Evolutionary conservation across 371 early-diverging fungal species (phyloP).

Genomic region (Mucor circinelloides): DNA sequence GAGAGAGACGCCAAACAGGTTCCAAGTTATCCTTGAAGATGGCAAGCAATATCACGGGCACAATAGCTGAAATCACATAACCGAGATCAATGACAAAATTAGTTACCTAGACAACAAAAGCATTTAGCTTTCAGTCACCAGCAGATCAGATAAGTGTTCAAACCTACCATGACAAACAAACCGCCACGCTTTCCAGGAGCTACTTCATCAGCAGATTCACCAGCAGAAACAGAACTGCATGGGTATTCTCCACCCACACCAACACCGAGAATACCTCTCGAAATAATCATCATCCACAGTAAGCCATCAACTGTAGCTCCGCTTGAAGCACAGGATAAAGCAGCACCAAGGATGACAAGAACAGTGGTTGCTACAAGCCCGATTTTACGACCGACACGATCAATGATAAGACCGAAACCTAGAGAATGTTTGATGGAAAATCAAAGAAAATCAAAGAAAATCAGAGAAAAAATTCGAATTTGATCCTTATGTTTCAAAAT

Average conservation of each 20-base stretch:
- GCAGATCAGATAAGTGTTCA: not conserved
- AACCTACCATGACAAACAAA: constrained; percentile 54
- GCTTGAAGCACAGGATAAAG: constrained; percentile 46
- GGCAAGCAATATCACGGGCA: constrained; percentile 56
- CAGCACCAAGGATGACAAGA: constrained; percentile 55
- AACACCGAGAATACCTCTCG: constrained; percentile 60
- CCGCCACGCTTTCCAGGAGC: constrained; percentile 54
- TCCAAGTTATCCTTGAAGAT: constrained; percentile 54
- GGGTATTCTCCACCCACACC: constrained; percentile 63
- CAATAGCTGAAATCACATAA: constrained; percentile 61
- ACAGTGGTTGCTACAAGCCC: constrained; percentile 54
- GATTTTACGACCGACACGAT: constrained; percentile 56
- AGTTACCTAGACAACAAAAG: constrained; percentile 30
- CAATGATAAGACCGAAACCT: constrained; percentile 53
- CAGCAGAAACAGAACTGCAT: constrained; percentile 61
- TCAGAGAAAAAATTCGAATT: not conserved
- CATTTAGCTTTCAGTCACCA: not conserved
- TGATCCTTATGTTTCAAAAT: not conserved
- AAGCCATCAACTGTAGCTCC: constrained; percentile 43
- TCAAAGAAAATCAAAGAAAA: not conserved
- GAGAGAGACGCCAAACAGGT: constrained; percentile 58
- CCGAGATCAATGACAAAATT: constrained; percentile 63
- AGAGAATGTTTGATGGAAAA: not conserved
- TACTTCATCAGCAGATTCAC: constrained; percentile 64
- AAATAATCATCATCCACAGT: constrained; percentile 64